Evolutionary conservation across 768 basidiomycete genomes (phyloP).

Genomic region (Galerina marginata): DNA sequence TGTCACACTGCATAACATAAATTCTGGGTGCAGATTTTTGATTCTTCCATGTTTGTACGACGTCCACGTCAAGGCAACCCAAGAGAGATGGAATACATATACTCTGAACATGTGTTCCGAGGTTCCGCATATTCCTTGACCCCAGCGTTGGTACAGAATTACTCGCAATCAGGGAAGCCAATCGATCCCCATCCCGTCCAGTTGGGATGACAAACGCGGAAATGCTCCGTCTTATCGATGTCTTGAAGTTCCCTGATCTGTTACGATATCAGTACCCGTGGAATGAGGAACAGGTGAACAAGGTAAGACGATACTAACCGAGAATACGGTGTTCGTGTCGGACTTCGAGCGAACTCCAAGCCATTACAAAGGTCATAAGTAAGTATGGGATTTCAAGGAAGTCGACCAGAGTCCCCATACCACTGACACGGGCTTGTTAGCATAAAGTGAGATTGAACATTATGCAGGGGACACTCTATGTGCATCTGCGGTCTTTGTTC

Average conservation of each 20-base stretch:
- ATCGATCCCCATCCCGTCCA: slow-evolving; percentile 70
- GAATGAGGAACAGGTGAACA: slow-evolving; percentile 49
- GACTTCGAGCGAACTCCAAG: slow-evolving; percentile 72
- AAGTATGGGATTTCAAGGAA: neutral
- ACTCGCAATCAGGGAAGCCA: slow-evolving; percentile 62
- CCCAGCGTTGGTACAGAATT: neutral
- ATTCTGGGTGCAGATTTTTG: no score
- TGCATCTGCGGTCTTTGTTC: slow-evolving; percentile 61
- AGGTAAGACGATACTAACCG: slow-evolving; percentile 30
- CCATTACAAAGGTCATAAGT: no score
- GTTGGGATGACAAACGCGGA: slow-evolving; percentile 67
- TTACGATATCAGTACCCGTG: neutral
- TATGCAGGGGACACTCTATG: slow-evolving; percentile 65
- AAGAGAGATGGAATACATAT: neutral
- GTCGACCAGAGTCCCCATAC: slow-evolving; percentile 32
- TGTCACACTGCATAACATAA: no score
- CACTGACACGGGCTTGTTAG: slow-evolving; percentile 64
- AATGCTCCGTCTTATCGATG: slow-evolving; percentile 65
- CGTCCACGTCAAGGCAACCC: no score
- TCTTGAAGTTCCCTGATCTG: slow-evolving; percentile 57
- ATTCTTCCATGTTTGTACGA: no score
- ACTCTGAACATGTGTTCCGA: slow-evolving; percentile 26
- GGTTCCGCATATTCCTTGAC: slow-evolving; percentile 8
- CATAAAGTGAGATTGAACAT: slow-evolving; percentile 72
- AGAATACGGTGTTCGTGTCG: slow-evolving; percentile 72